Evolutionary conservation across 176 grass and related monocot species (phyloP).

Genomic region (bread wheat (Triticum aestivum)): DNA sequence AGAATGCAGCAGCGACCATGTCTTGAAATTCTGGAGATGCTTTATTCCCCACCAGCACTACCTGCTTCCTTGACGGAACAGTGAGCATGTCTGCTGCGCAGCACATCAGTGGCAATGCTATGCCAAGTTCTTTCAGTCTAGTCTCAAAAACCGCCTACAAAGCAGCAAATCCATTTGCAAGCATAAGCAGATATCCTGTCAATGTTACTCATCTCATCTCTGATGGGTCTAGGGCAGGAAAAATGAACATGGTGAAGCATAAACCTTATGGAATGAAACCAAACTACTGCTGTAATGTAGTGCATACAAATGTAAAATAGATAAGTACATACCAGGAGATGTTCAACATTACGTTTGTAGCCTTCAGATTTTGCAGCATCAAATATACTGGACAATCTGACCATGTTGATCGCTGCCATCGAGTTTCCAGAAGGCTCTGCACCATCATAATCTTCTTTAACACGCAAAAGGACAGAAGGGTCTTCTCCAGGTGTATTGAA

Average conservation of each 20-base stretch:
- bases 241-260: too few species aligned
- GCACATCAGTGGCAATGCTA: conserved; percentile 92
- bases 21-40: conserved; percentile 52
- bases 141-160: conserved; percentile 75
- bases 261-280: not conserved
- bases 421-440: conserved; percentile 98
- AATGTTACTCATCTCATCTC: not conserved
- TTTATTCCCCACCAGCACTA: conserved; percentile 75
- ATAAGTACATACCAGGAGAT: conserved; percentile 75
- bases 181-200: not conserved
- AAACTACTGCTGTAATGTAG: not conserved
- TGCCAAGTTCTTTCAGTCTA: conserved; percentile 70
- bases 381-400: conserved; percentile 78
- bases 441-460: conserved; percentile 98
- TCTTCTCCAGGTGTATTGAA: conserved; percentile 95
- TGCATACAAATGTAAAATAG: not conserved
- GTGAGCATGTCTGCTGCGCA: conserved; percentile 78
- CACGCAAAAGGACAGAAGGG: conserved; percentile 77
- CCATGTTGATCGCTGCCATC: conserved; percentile 78
- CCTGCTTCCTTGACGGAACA: conserved; percentile 73
- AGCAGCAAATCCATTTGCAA: not conserved
- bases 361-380: conserved; percentile 50
- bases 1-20: conserved; percentile 56
- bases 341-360: conserved; percentile 66
- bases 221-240: not conserved